Percentiles rank a stretch among this genome's conserved stretches.
These are phyloP conservation scores for Trichoderma gracile DNA, from an alignment of 2,329 filamentous ascomycete species.

Conservation along the genomic window DNA sequence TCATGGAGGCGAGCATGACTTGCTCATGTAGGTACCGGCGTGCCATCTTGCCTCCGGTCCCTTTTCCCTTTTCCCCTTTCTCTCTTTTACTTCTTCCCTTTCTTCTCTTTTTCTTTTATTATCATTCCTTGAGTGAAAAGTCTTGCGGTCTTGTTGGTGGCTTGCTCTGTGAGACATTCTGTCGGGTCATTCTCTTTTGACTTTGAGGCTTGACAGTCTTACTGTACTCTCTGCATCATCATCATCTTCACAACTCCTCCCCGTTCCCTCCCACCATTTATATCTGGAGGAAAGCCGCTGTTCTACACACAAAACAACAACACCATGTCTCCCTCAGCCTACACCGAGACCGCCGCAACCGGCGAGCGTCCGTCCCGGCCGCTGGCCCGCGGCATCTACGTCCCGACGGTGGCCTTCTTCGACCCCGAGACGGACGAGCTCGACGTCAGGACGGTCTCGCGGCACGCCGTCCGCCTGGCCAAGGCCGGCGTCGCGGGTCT, in stretches of 20 bases:
- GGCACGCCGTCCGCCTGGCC: constrained; percentile 68
- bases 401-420: constrained; percentile 75
- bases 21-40: constrained; percentile 14
- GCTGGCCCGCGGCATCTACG: constrained; percentile 62
- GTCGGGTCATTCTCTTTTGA: no score
- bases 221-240: neutral
- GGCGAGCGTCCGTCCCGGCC: constrained; percentile 34
- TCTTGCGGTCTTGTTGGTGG: neutral
- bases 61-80: neutral
- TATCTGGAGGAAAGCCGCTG: neutral
- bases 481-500: constrained; percentile 71
- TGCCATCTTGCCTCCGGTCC: neutral
- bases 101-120: neutral
- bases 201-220: neutral
- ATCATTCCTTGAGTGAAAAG: neutral
- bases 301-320: neutral
- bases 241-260: no score
- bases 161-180: constrained; percentile 5
- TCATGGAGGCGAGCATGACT: neutral
- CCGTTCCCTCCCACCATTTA: no score
- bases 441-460: constrained; percentile 61
- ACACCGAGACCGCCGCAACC: constrained; percentile 27
- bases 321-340: constrained; percentile 25
- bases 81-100: neutral
- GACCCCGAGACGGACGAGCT: constrained; percentile 64